These are phyloP conservation scores for Stachybotrys chartarum DNA, from an alignment of 2,329 filamentous ascomycete species.

Conservation along the genomic window DNA sequence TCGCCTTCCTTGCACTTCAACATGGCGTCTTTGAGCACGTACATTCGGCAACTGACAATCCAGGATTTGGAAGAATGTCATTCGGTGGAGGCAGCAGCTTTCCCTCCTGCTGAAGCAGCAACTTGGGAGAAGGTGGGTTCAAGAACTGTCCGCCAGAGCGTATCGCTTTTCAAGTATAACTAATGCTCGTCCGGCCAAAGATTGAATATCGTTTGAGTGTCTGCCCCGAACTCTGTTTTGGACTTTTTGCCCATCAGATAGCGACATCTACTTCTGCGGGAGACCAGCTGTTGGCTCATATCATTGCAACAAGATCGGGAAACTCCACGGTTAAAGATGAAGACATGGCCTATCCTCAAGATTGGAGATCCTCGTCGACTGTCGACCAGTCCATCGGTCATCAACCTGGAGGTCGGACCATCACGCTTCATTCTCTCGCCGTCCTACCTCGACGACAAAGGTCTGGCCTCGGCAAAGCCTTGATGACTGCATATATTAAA, in stretches of 20 bases:
- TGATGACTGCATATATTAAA: slow-evolving; percentile 13
- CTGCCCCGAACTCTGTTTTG: slow-evolving; percentile 18
- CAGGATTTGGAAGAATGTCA: slow-evolving; percentile 15
- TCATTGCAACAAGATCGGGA: slow-evolving; percentile 17
- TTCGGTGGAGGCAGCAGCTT: slow-evolving; percentile 17
- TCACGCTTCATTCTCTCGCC: slow-evolving; percentile 20
- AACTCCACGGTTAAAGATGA: slow-evolving; percentile 13
- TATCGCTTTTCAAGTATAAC: too few relatives aligned
- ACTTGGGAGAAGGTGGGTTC: slow-evolving; percentile 17
- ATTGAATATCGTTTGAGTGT: slow-evolving; percentile 20
- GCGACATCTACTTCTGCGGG: slow-evolving; percentile 8
- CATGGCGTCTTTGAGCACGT: too few relatives aligned
- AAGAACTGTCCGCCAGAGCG: too few relatives aligned
- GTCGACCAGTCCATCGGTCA: slow-evolving; percentile 12
- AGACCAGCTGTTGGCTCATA: slow-evolving; percentile 16
- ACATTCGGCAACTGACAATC: slow-evolving; percentile 14
- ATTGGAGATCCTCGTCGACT: slow-evolving; percentile 13
- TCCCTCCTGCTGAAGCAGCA: slow-evolving; percentile 19
- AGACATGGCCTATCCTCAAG: slow-evolving; percentile 17
- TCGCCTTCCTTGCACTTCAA: too few relatives aligned
- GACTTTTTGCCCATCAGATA: slow-evolving; percentile 4
- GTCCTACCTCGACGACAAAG: slow-evolving; percentile 16
- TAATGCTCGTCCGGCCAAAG: slow-evolving; percentile 4
- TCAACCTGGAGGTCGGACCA: slow-evolving; percentile 14
- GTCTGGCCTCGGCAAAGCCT: slow-evolving; percentile 16